These are phyloP conservation scores for Tilletia horrida DNA, from an alignment of 1,284 basidiomycete species.

Conservation along the genomic window DNA sequence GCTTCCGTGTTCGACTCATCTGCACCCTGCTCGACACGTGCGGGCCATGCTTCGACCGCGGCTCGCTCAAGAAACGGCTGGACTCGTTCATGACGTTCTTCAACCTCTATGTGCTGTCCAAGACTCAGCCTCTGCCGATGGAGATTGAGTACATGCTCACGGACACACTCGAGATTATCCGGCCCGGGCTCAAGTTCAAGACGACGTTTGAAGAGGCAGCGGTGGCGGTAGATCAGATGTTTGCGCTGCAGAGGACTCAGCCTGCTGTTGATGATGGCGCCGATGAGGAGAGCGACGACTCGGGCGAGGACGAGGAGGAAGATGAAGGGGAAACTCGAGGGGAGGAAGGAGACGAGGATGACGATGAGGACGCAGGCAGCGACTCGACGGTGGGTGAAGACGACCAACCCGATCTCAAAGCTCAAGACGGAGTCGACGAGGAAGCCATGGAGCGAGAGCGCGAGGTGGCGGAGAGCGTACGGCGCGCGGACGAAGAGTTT, in stretches of 20 bases:
- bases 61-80: conserved; percentile 81
- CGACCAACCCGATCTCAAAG: conserved; percentile 23
- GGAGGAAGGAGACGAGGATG: conserved; percentile 40
- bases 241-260: conserved; percentile 58
- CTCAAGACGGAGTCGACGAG: conserved; percentile 60
- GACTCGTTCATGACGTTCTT: conserved; percentile 90
- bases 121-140: conserved; percentile 77
- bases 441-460: conserved; percentile 56
- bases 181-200: conserved; percentile 57
- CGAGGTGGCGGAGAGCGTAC: conserved; percentile 56
- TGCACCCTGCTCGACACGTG: conserved; percentile 91
- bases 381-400: conserved; percentile 59
- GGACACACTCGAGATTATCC: conserved; percentile 72
- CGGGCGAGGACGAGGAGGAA: conserved; percentile 26
- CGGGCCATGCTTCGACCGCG: conserved; percentile 95
- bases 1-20: conserved; percentile 85
- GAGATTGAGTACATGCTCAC: conserved; percentile 95
- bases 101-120: conserved; percentile 87
- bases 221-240: conserved; percentile 79
- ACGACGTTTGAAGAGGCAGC: conserved; percentile 81
- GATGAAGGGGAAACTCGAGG: conserved; percentile 11
- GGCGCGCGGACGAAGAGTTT: conserved; percentile 88
- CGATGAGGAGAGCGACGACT: neutral
- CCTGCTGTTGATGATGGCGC: neutral
- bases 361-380: conserved; percentile 53